phyloP scores from a whole-genome alignment of 148 eudicot species.

The Heliamphora exappendiculata region DNA sequence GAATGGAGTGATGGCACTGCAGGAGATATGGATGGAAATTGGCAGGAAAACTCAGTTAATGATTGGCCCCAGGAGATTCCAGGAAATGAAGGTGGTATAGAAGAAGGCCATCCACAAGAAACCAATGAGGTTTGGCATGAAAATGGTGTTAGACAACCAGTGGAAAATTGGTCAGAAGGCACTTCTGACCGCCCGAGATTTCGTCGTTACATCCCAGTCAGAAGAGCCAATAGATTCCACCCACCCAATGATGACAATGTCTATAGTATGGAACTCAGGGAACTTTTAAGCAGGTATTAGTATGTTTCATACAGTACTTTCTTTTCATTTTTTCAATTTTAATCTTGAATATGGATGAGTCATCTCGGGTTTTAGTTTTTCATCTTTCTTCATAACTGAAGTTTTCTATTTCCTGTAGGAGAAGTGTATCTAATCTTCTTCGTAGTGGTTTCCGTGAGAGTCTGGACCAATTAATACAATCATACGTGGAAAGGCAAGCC shows the following conservation, averaged over 20 bases:
- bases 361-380: not conserved
- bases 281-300: constrained; percentile 78
- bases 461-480: constrained; percentile 85
- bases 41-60: constrained; percentile 41
- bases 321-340: too few species aligned
- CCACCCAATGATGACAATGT: constrained; percentile 93
- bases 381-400: not conserved
- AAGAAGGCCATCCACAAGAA: constrained; percentile 30
- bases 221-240: constrained; percentile 72
- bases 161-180: constrained; percentile 54
- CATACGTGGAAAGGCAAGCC: constrained; percentile 91
- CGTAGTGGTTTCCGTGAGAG: constrained; percentile 97
- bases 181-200: constrained; percentile 57
- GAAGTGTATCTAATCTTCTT: constrained; percentile 97
- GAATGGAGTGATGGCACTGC: constrained; percentile 43
- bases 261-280: constrained; percentile 99
- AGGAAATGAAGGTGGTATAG: constrained; percentile 37
- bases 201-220: constrained; percentile 41
- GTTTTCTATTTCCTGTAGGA: constrained; percentile 34
- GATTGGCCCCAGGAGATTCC: constrained; percentile 41
- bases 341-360: not conserved
- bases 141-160: constrained; percentile 38
- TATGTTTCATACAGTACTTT: not conserved
- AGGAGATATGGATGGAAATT: constrained; percentile 31
- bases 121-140: constrained; percentile 50